Evolutionary conservation across 75 land plant genomes (phyloP).

Genomic region (Cupressus sempervirens): DNA sequence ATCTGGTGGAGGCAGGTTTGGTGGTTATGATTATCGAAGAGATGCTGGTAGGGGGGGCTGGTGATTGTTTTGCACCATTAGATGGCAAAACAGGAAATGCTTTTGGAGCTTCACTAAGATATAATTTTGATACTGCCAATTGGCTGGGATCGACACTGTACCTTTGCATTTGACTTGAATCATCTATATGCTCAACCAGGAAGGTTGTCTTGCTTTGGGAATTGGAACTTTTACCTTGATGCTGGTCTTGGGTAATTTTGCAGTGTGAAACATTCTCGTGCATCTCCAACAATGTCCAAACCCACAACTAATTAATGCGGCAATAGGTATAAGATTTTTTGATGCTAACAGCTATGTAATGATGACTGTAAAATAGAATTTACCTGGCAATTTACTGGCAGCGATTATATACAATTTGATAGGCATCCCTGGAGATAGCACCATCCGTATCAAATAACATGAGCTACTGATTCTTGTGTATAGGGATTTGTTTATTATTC

Average conservation of each 20-base stretch:
- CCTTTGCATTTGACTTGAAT: not conserved
- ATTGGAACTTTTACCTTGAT: not conserved
- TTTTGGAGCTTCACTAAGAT: constrained; percentile 10
- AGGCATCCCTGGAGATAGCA: not conserved
- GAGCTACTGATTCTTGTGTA: not conserved
- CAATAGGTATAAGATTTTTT: not conserved
- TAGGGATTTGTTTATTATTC: not conserved
- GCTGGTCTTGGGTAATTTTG: not conserved
- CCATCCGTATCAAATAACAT: not conserved
- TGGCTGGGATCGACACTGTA: constrained; percentile 21
- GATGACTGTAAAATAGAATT: not conserved
- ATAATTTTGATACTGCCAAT: constrained; percentile 15
- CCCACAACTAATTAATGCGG: not conserved
- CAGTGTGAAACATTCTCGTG: not conserved
- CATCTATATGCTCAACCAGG: not conserved
- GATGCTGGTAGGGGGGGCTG: constrained; percentile 23
- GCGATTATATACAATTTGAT: not conserved
- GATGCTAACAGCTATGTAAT: not conserved
- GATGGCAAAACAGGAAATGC: constrained; percentile 19
- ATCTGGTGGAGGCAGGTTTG: constrained; percentile 69
- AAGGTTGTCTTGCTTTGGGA: not conserved
- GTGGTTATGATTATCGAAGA: constrained; percentile 74
- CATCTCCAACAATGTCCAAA: not conserved
- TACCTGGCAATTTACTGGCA: not conserved
- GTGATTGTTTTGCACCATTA: constrained; percentile 4